A percentile compares a stretch with the other conserved stretches of the same genome.
Evolutionary conservation across 176 grass and related monocot genomes (phyloP).

Genomic region (Carex pumila): DNA sequence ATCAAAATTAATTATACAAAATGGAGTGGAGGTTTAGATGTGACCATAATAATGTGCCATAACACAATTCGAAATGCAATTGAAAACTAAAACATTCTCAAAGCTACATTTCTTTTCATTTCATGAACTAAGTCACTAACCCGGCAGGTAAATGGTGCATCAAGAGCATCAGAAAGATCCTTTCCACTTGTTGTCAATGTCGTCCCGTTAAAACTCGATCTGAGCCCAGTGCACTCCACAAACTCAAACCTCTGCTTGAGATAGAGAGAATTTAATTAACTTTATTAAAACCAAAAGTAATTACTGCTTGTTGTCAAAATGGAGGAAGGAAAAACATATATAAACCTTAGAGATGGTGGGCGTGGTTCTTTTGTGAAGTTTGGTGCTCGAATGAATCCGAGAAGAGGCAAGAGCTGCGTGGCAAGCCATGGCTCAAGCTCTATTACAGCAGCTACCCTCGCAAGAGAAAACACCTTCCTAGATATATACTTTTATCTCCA

Average conservation of each 20-base stretch:
- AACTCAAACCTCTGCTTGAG: conserved; percentile 56
- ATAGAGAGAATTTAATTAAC: not conserved
- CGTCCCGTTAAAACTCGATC: conserved; percentile 34
- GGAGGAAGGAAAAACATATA: not conserved
- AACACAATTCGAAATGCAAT: not conserved
- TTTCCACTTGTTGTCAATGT: conserved; percentile 45
- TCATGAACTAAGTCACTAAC: conserved; percentile 11
- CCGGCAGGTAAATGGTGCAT: conserved; percentile 51
- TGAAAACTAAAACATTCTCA: not conserved
- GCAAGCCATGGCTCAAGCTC: conserved; percentile 53
- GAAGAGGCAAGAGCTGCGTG: conserved; percentile 86
- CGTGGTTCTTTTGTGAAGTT: conserved; percentile 44
- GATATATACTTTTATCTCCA: conserved; percentile 3
- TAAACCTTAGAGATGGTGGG: conserved; percentile 11
- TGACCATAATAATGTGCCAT: not conserved
- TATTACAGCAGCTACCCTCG: not conserved
- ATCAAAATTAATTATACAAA: not conserved
- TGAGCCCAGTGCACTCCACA: conserved; percentile 76
- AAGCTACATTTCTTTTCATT: conserved; percentile 2
- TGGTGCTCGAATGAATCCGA: conserved; percentile 54
- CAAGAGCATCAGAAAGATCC: conserved; percentile 55
- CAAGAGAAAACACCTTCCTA: not conserved
- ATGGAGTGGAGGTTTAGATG: not conserved
- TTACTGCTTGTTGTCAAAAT: not conserved
- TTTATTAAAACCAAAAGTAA: not conserved